Evolutionary conservation across 257 asterid genomes (phyloP).

Genomic region (Ballota nigra): DNA sequence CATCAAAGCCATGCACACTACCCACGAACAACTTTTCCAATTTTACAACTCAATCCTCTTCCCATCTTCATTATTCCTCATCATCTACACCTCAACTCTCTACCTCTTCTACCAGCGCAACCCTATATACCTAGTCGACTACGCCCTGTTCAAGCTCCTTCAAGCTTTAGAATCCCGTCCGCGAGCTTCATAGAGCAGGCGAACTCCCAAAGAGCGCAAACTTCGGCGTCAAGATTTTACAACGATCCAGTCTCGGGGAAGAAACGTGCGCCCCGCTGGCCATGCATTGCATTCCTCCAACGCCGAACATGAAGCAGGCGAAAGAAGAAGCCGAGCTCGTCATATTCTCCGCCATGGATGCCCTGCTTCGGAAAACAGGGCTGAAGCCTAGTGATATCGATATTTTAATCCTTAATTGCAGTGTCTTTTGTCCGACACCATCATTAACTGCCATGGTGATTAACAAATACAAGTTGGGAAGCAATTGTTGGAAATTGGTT

Average conservation of each 20-base stretch:
- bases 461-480: slow-evolving; percentile 54
- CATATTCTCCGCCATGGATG: too few relatives aligned
- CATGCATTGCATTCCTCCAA: too few relatives aligned
- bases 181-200: slow-evolving; percentile 52
- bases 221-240: slow-evolving; percentile 55
- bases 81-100: slow-evolving; percentile 21
- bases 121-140: slow-evolving; percentile 51
- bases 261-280: too few relatives aligned
- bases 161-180: slow-evolving; percentile 40
- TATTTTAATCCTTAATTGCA: too few relatives aligned
- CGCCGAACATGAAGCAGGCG: too few relatives aligned
- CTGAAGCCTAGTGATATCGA: too few relatives aligned
- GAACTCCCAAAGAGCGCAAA: slow-evolving; percentile 43
- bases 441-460: slow-evolving; percentile 62
- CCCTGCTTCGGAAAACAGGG: too few relatives aligned
- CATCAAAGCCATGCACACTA: slow-evolving; percentile 18
- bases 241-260: slow-evolving; percentile 62
- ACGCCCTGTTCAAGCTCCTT: slow-evolving; percentile 55
- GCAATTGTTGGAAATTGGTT: too few relatives aligned
- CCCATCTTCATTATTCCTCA: slow-evolving; percentile 26
- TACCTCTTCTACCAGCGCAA: slow-evolving; percentile 43
- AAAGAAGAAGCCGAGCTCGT: too few relatives aligned
- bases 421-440: slow-evolving; percentile 58
- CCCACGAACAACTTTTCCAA: too few relatives aligned
- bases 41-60: slow-evolving; percentile 21